phyloP scores from a whole-genome alignment of 2,329 filamentous ascomycete genomes.

The Parascedosporium putredinis region DNA sequence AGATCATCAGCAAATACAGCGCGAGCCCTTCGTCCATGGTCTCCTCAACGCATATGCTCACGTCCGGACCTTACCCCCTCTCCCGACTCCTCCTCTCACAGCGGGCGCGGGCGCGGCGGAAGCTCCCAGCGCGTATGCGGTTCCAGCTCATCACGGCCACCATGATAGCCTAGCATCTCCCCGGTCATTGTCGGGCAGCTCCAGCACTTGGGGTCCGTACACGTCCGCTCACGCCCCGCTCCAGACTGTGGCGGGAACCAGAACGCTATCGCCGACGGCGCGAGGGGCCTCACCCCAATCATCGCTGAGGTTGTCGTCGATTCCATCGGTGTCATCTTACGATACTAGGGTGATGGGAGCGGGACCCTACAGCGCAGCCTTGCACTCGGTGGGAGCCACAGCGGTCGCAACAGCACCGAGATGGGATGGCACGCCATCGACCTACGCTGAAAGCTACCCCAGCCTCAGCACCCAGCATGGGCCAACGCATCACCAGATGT shows the following conservation, averaged over 20 bases:
- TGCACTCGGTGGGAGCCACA: conserved; percentile 27
- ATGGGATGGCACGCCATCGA: conserved; percentile 29
- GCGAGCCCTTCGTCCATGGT: conserved; percentile 33
- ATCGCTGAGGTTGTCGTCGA: conserved; percentile 9
- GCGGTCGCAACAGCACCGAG: conserved; percentile 26
- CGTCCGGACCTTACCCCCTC: conserved; percentile 29
- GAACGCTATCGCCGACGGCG: conserved; percentile 27
- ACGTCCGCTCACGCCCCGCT: conserved; percentile 22
- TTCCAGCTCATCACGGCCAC: conserved; percentile 29
- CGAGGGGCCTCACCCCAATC: conserved; percentile 26
- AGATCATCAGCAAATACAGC: conserved; percentile 95
- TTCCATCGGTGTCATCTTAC: conserved; percentile 30
- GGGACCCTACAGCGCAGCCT: conserved; percentile 17
- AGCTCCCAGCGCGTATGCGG: conserved; percentile 26
- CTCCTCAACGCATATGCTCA: conserved; percentile 26
- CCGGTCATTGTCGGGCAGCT: conserved; percentile 37
- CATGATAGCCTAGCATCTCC: conserved; percentile 42
- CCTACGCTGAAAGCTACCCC: conserved; percentile 28
- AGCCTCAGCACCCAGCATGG: conserved; percentile 23
- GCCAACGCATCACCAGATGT: conserved; percentile 3
- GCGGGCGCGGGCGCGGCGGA: conserved; percentile 24
- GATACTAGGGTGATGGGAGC: conserved; percentile 23
- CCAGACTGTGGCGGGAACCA: conserved; percentile 20
- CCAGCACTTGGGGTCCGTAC: conserved; percentile 39
- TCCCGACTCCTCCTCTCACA: conserved; percentile 34